These are phyloP conservation scores for Abortiporus biennis DNA, from an alignment of 1,284 basidiomycete species.

Conservation along the genomic window DNA sequence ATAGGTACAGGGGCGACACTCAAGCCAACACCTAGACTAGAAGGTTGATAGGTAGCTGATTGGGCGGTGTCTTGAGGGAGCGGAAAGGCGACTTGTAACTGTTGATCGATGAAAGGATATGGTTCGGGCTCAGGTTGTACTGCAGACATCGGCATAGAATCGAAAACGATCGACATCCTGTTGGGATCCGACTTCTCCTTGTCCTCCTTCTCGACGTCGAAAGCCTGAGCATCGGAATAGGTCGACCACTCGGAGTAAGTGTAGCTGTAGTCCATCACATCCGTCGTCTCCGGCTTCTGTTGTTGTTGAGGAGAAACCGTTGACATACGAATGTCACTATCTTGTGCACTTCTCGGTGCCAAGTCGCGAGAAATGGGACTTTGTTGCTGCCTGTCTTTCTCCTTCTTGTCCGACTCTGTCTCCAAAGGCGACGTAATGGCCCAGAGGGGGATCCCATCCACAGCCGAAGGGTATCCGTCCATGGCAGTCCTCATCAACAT, in stretches of 20 bases:
- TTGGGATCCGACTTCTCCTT: constrained; percentile 1
- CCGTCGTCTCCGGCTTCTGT: too few relatives aligned
- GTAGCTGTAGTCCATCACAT: constrained; percentile 7
- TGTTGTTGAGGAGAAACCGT: too few relatives aligned
- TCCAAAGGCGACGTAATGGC: not conserved
- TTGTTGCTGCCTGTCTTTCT: too few relatives aligned
- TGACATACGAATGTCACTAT: too few relatives aligned
- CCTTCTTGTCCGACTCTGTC: not conserved
- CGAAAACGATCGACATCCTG: constrained; percentile 6
- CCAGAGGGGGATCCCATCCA: not conserved
- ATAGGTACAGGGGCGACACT: not conserved
- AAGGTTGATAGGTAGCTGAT: constrained; percentile 1
- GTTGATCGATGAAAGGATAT: too few relatives aligned
- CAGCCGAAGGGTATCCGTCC: not conserved
- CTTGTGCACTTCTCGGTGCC: too few relatives aligned
- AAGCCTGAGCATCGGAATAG: not conserved
- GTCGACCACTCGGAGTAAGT: constrained; percentile 5
- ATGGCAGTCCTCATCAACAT: constrained; percentile 6
- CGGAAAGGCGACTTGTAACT: too few relatives aligned
- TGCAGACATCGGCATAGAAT: not conserved
- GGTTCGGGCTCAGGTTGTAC: not conserved
- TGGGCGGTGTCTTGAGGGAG: not conserved
- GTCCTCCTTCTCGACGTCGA: not conserved
- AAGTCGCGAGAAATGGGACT: too few relatives aligned
- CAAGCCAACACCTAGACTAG: constrained; percentile 5